These are phyloP conservation scores for Dipodascus geniculatus DNA, from an alignment of 805 yeast genomes.

Conservation along the genomic window DNA sequence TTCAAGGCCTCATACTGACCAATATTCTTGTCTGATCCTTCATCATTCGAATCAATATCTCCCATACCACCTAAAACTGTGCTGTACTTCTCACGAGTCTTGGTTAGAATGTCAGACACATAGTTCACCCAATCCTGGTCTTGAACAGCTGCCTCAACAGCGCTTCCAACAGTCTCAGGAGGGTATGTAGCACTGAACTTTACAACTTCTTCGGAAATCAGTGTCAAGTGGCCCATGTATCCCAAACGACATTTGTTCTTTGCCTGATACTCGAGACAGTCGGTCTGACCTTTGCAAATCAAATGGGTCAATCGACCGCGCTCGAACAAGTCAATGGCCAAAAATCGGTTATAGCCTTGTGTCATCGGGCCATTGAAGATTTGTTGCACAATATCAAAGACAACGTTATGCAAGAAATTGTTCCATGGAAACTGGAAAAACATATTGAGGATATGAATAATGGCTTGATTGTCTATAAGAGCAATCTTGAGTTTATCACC, in stretches of 20 bases:
- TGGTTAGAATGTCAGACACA: constrained; percentile 71
- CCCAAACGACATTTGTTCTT: constrained; percentile 63
- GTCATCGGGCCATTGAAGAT: constrained; percentile 80
- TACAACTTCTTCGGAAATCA: constrained; percentile 91
- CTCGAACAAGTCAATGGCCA: constrained; percentile 60
- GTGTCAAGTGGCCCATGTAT: constrained; percentile 92
- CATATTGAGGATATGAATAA: constrained; percentile 55
- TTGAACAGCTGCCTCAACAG: constrained; percentile 36
- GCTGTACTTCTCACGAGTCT: constrained; percentile 87
- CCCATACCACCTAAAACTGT: constrained; percentile 80
- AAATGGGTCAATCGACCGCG: constrained; percentile 46
- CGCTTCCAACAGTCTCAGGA: constrained; percentile 45
- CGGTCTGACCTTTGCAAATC: constrained; percentile 50
- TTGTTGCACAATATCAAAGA: constrained; percentile 92
- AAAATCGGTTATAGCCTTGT: constrained; percentile 71
- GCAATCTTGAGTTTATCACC: constrained; percentile 85
- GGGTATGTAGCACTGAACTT: constrained; percentile 60
- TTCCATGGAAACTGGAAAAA: constrained; percentile 92
- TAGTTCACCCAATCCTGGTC: constrained; percentile 66
- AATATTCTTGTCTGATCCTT: constrained; percentile 23
- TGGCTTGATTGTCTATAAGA: constrained; percentile 59
- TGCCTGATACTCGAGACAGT: constrained; percentile 49
- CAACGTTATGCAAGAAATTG: constrained; percentile 92
- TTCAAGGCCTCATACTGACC: constrained; percentile 24
- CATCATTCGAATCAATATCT: constrained; percentile 24